A percentile compares a stretch with the other conserved stretches of the same genome.
Conservation (phyloP, 352 stramenopile genomes). For the Elongisporangium anandrum region DNA sequence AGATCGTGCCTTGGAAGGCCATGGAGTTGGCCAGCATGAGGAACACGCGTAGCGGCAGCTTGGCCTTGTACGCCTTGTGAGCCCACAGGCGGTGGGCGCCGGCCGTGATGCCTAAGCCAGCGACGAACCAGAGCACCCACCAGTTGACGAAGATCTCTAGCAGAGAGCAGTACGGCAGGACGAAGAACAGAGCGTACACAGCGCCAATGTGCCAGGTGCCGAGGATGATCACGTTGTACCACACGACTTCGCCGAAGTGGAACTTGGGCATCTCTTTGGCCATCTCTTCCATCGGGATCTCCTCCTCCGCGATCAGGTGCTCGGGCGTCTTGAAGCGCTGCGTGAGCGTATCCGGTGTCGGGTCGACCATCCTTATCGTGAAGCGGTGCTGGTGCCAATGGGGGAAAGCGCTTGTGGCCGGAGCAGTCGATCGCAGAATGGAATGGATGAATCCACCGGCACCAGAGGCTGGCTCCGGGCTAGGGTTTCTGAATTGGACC, state of each 20-base stretch:
- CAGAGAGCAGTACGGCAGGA: constrained; percentile 44
- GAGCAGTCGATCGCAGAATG: background rate
- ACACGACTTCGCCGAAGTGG: constrained; percentile 74
- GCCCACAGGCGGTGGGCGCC: constrained; percentile 97
- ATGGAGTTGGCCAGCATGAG: constrained; percentile 97
- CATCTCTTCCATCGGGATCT: background rate
- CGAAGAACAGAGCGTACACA: constrained; percentile 62
- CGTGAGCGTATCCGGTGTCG: background rate
- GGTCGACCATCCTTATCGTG: background rate
- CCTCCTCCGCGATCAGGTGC: background rate
- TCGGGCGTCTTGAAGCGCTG: background rate
- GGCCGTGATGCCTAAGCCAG: constrained; percentile 95
- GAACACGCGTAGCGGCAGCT: constrained; percentile 85
- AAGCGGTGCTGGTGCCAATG: background rate
- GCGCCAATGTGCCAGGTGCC: constrained; percentile 66
- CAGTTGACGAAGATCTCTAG: constrained; percentile 58
- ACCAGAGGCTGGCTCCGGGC: background rate
- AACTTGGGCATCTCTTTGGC: constrained; percentile 14
- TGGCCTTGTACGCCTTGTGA: constrained; percentile 94
- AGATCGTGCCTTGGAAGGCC: constrained; percentile 97
- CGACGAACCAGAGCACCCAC: constrained; percentile 59
- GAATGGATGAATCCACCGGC: background rate
- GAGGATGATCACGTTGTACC: constrained; percentile 80
- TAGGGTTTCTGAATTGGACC: background rate
- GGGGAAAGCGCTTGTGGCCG: background rate